phyloP scores from a whole-genome alignment of 495 filamentous ascomycete species.

The Parathielavia hyrcaniae region DNA sequence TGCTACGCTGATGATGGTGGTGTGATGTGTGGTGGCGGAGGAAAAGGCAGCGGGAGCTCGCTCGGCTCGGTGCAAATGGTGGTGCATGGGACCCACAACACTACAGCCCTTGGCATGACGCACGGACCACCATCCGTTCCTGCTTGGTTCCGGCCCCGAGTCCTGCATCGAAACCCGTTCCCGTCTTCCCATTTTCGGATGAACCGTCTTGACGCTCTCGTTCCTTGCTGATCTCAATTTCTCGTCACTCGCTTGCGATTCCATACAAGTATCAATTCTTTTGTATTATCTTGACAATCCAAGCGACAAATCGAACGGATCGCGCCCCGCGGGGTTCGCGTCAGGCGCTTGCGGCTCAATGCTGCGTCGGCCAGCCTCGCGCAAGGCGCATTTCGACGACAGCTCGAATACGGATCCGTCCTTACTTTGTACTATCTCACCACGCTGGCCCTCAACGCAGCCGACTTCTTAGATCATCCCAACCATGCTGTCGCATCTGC shows the following conservation, averaged over 20 bases:
- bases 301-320: neutral
- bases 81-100: no score
- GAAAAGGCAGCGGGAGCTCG: no score
- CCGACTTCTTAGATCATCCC: neutral
- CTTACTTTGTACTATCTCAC: no score
- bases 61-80: no score
- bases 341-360: slow-evolving; percentile 1
- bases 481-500: slow-evolving; percentile 50
- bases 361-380: neutral
- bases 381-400: neutral
- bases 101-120: no score
- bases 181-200: neutral
- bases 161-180: no score
- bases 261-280: neutral
- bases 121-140: no score
- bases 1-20: no score
- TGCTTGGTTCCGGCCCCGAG: no score
- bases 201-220: neutral
- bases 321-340: slow-evolving; percentile 3
- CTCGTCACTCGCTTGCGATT: neutral
- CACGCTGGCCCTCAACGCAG: neutral
- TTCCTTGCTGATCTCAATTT: neutral
- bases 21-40: no score
- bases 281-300: neutral
- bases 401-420: no score